Evolutionary conservation across 768 basidiomycete species (phyloP), one percentile per base, ranked within the genome.

Genomic region (Fomitopsis pulvina): DNA sequence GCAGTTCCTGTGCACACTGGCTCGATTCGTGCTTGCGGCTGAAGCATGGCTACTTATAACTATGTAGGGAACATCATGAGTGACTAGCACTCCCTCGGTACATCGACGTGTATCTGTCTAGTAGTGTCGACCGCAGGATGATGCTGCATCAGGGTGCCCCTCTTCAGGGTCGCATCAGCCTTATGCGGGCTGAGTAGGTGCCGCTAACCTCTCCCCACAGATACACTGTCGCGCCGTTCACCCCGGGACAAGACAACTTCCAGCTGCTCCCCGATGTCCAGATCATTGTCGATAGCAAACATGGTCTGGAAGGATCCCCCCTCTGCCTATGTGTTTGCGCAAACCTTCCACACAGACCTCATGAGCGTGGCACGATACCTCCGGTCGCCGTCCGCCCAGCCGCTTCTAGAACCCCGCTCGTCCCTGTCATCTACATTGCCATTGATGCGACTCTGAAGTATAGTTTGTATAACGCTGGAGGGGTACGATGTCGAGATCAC

Each of bases 211-310:
- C 14, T 57, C 55, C 10, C 61, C 68, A 16, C 71, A 71, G 52
- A 68, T 73, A 11, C 70, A 70, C 2, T 68, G 41, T 71, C n/a
- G 64, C 64, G 8, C 64, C 62, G 0, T 72, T 72, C 52, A 50
- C 52, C 25, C 53, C 59, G 0, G 54, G 60, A 1, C 48, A n/a
- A 3, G 61, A 52, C 9, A 30, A 47, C 18, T 74, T 73, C 48
- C 16, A 57, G 37, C 61, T 73, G 12, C 49, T 58, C 5, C 39
- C 66, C 6, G 48, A 55, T 40, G 65, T 68, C 12, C 60, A 59
- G 40, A 67, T 74, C 26, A 22, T 71, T 12, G 70, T 74, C n/a
- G 70, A 72, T 52, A 51, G 61, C 40, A 21, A 22, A 3, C 60
- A 61, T 53, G 65, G 61, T 0, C 42, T 41, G 37, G 45, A 53